Evolutionary conservation across 2,329 filamentous ascomycete species (phyloP), one percentile per base, ranked within the genome.

Genomic region (Neopestalotiopsis sp.): DNA sequence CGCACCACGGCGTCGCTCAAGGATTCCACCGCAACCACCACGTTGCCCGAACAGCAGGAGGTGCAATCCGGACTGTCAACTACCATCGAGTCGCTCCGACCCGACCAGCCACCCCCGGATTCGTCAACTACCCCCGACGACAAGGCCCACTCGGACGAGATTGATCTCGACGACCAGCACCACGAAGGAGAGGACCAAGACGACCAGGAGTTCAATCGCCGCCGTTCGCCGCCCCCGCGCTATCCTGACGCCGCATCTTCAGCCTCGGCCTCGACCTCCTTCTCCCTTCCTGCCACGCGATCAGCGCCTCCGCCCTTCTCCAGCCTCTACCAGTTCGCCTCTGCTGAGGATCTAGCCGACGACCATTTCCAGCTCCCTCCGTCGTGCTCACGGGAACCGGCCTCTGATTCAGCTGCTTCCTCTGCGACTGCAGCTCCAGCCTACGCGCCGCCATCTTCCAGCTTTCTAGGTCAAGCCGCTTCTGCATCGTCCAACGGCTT

Each of bases 231-330:
- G 66, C 89, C 89, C 72, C 89, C 89, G 65, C 85, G 85, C 76
- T 91, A 91, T 79, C 86, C 86, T 76, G 90, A 91, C 80, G 87
- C 87, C 70, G 80, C 81, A 70, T 86, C 86, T 45, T 87, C 85
- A 66, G 82, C 83, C 69, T 85, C 84, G 70, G 82, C 83, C 69
- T 85, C 84, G 70, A 78, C 79, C 49, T 80, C 82, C 67, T 75
- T 78, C 69, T 74, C 75, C 24, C 68, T 73, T 61, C 58, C 70
- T 40, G 61, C 76, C 61, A 80, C 80, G 72, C 80, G 79, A 67
- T 79, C 80, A 64, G 83, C 82, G 57, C 88, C 87, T 68, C 89
- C 88, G 70, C 85, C 89, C 40, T 90, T 90, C 76, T 90, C 87
- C 68, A 89, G 88, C 70, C 85, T 90, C 79, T 90, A 87, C 79